Base-by-base conservation (phyloP, 768 basidiomycete species). In the Cantharellus anzutake region DNA sequence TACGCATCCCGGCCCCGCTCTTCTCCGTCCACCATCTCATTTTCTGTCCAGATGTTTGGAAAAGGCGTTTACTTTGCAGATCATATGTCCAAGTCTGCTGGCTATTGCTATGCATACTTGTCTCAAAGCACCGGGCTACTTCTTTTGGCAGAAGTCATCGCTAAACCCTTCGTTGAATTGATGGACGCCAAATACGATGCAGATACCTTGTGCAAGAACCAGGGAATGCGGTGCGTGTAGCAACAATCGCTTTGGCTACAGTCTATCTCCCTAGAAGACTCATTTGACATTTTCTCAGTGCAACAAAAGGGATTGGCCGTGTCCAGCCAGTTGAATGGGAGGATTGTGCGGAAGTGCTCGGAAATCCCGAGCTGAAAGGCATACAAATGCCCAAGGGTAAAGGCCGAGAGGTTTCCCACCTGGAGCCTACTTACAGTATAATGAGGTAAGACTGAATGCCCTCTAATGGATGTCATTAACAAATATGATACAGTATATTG, bases 11-110 rank as follows among this genome's bases (percentile, higher is more conserved):
- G 11, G 29, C 44, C 44, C 11, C 29, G 44, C 52, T 7, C 38
- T 37, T 11, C 11, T 55, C 35, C 52, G 7, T 55, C 11, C 50
- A 37, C 34, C 7, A 51, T 50, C 7, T 29, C 38, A 57, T 52
- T 44, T 7, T 52, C 41, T 37, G 39, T 55, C 29, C 55, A 38
- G n/a, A 7, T 41, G 3, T 58, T 40, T 60, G 16, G 52, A 37
- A 11, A 37, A 37, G 52, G 35, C 38, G 52, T 37, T 55, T 37
- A 20, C 60, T 61, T 11, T 51, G 4, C 34, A 4, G 79, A 80
- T 80, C 7, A 11, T 77, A 78, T 81, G 76, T 80, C 79, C 39
- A 81, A 81, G 70, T 76, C 76, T 42, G 79, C 79, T 41, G 74
- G 74, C 60, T 81, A 80, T 66, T 80, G 78, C 65, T 72, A 77